phyloP scores from a whole-genome alignment of 371 early-diverging fungal species.

The Mucor racemosus region DNA sequence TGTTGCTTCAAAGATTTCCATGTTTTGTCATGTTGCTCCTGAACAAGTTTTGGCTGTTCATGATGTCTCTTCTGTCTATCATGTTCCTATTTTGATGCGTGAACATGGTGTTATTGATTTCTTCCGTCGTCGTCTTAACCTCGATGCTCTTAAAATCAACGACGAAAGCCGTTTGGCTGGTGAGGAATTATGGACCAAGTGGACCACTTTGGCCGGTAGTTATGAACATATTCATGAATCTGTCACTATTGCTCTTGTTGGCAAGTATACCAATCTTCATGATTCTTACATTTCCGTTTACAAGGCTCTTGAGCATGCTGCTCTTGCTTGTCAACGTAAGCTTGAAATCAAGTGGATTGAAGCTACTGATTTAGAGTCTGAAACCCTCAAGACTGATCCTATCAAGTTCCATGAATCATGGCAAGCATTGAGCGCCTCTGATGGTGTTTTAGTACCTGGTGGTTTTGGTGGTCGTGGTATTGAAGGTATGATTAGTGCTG shows the following conservation, averaged over 20 bases:
- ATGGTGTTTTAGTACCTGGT: slow-evolving; percentile 98
- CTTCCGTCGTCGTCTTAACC: slow-evolving; percentile 79
- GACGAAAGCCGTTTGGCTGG: slow-evolving; percentile 63
- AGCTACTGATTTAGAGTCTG: slow-evolving; percentile 88
- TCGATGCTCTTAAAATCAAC: slow-evolving; percentile 62
- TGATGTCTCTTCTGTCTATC: slow-evolving; percentile 95
- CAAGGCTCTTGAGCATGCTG: slow-evolving; percentile 95
- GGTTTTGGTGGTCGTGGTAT: slow-evolving; percentile 98
- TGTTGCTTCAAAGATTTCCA: slow-evolving; percentile 92
- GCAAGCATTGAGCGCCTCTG: slow-evolving; percentile 83
- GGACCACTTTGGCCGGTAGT: slow-evolving; percentile 82
- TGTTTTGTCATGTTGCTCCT: slow-evolving; percentile 96
- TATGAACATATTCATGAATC: slow-evolving; percentile 81
- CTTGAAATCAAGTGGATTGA: slow-evolving; percentile 94
- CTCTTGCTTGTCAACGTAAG: slow-evolving; percentile 82
- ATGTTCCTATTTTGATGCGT: slow-evolving; percentile 92
- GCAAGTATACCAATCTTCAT: slow-evolving; percentile 94
- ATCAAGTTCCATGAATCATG: slow-evolving; percentile 94
- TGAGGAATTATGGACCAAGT: slow-evolving; percentile 71
- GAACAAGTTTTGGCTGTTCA: slow-evolving; percentile 91
- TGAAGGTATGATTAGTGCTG: slow-evolving; percentile 96
- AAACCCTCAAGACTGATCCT: slow-evolving; percentile 73
- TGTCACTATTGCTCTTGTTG: slow-evolving; percentile 94
- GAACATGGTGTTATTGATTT: slow-evolving; percentile 84
- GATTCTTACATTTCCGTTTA: slow-evolving; percentile 98